Evolutionary conservation across 768 basidiomycete species (phyloP).

Genomic region (Mycena polygramma): DNA sequence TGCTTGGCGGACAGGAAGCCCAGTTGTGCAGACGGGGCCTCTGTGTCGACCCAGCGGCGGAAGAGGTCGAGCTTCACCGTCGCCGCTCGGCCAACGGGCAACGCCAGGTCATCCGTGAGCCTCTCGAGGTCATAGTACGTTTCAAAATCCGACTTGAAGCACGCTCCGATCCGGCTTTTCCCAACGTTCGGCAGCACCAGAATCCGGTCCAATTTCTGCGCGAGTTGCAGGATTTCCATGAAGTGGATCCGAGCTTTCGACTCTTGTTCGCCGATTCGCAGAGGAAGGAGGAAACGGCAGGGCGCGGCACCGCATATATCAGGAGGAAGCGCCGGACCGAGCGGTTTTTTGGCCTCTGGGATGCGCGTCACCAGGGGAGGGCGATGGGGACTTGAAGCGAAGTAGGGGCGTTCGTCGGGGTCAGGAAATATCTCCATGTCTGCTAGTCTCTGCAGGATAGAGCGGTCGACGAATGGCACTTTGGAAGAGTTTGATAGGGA

Average conservation of each 20-base stretch:
- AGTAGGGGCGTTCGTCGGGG: slow-evolving; percentile 36
- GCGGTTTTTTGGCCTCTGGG: slow-evolving; percentile 41
- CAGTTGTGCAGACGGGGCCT: slow-evolving; percentile 50
- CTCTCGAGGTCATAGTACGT: slow-evolving; percentile 61
- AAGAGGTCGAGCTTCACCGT: slow-evolving; percentile 56
- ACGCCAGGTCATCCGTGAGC: slow-evolving; percentile 29
- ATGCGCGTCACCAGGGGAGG: slow-evolving; percentile 52
- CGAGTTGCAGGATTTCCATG: slow-evolving; percentile 64
- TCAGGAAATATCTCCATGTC: slow-evolving; percentile 38
- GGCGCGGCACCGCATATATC: slow-evolving; percentile 29
- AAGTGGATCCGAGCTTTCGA: slow-evolving; percentile 70
- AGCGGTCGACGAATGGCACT: slow-evolving; percentile 43
- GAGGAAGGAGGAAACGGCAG: slow-evolving; percentile 64
- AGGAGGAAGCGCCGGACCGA: not conserved
- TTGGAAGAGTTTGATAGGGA: too few relatives aligned
- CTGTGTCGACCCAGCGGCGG: slow-evolving; percentile 51
- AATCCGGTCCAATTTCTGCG: slow-evolving; percentile 63
- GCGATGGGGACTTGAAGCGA: slow-evolving; percentile 38
- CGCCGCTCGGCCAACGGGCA: slow-evolving; percentile 29
- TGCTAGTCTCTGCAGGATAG: slow-evolving; percentile 44
- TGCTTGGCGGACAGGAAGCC: slow-evolving; percentile 49
- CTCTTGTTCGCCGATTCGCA: slow-evolving; percentile 68
- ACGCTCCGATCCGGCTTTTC: slow-evolving; percentile 65
- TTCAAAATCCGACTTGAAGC: slow-evolving; percentile 62
- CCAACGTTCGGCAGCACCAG: slow-evolving; percentile 74